Evolutionary conservation across 768 basidiomycete species (phyloP), one percentile per base, ranked within the genome.

Genomic region (Harrya chromipes): DNA sequence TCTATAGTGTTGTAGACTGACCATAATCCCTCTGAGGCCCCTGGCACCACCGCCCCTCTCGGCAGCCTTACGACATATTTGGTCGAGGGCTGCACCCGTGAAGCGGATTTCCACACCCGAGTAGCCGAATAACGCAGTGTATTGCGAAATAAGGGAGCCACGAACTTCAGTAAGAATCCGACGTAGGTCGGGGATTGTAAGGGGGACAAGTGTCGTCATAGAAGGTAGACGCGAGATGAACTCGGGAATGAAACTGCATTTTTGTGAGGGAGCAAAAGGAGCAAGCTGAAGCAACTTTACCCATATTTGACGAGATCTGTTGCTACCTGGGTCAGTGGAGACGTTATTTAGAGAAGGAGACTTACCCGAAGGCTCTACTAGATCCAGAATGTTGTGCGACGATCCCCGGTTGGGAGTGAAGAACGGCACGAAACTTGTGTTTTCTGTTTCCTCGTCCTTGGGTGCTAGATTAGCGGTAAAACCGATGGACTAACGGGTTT

Each of bases 141-240:
- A 97, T 65, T 97, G 95, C 21, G 90, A 90, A 40, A 95, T 76
- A 13, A 97, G 76, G 3, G 93, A 92, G 16, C 94, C 93, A 60
- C 86, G 85, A 43, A 97, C 93, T 58, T 97, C 93, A 2, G 89
- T 90, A 37, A 98, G 77, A 50, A 97, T 90, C n/a, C 86, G 81
- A 23, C 92, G 81, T 16, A 98, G 76, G 67, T 97, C 95, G 11
- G 80, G 64, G 10, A 87, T 78, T 6, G 88, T 86, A 3, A 97
- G 76, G 6, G 89, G 86, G 6, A 85, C 68, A 6, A 98, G 78
- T 1, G 91, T 83, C 4, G 94, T 89, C 31, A 94, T 77, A n/a
- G 92, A 86, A 5, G 94, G 94, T n/a, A 97, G 70, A 24, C 95
- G 87, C 16, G 90, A 92, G 43, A 95, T 80, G 59, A 98, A 97